Conservation (phyloP, 192 early-diverging fungal genomes). For the Diversispora epigaea region DNA sequence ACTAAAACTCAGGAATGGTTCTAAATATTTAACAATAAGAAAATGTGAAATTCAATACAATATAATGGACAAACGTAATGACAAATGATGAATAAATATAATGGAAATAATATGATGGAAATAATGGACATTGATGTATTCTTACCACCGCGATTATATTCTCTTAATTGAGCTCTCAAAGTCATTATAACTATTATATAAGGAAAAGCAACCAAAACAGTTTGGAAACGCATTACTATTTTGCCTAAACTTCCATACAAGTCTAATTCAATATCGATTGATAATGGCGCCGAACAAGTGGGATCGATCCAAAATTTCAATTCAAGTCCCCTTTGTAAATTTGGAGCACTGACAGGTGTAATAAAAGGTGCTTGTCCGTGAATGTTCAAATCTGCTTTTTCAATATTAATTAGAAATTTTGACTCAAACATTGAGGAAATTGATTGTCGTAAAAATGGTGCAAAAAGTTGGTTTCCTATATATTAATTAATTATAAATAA, state of each 20-base stretch:
- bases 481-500: no score
- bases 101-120: neutral
- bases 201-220: slow-evolving; percentile 64
- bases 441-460: slow-evolving; percentile 54
- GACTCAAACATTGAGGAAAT: slow-evolving; percentile 57
- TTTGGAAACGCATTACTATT: slow-evolving; percentile 68
- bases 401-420: slow-evolving; percentile 51
- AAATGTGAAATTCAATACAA: no score
- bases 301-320: slow-evolving; percentile 59
- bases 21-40: slow-evolving; percentile 15
- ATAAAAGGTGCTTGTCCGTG: slow-evolving; percentile 53
- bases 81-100: neutral
- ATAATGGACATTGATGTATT: slow-evolving; percentile 1
- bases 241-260: slow-evolving; percentile 71
- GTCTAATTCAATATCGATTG: slow-evolving; percentile 56
- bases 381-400: slow-evolving; percentile 45
- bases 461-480: slow-evolving; percentile 38
- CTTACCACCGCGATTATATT: slow-evolving; percentile 34
- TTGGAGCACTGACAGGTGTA: slow-evolving; percentile 20
- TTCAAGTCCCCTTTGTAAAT: slow-evolving; percentile 40
- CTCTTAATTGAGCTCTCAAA: slow-evolving; percentile 46
- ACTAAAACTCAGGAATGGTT: slow-evolving; percentile 43
- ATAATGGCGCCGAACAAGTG: slow-evolving; percentile 43
- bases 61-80: no score
- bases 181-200: slow-evolving; percentile 63